A percentile compares a stretch with the other conserved stretches of the same genome.
These are phyloP conservation scores for Globisporangium paddicum DNA, from an alignment of 352 stramenopile genomes.

Conservation along the genomic window DNA sequence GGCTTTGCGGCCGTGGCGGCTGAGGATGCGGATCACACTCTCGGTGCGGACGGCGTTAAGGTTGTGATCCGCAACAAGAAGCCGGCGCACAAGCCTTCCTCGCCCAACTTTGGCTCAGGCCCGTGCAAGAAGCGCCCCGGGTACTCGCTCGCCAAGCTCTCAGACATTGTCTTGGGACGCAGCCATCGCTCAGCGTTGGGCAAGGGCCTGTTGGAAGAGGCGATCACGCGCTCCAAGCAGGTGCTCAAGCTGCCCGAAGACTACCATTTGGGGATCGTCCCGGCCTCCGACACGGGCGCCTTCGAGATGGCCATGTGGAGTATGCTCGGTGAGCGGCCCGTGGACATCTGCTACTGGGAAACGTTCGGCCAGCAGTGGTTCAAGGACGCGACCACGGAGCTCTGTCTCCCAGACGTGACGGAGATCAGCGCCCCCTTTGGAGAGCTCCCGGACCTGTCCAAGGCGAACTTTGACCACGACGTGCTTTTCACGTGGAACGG, in stretches of 20 bases:
- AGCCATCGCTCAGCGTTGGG: slow-evolving; percentile 97
- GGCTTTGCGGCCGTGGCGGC: neutral
- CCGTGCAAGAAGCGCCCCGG: slow-evolving; percentile 99
- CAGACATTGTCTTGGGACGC: slow-evolving; percentile 87
- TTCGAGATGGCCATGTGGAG: slow-evolving; percentile 99
- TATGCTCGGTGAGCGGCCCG: slow-evolving; percentile 92
- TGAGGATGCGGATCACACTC: slow-evolving; percentile 1
- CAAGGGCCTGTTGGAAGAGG: slow-evolving; percentile 94
- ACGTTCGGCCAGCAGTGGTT: slow-evolving; percentile 97
- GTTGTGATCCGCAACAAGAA: slow-evolving; percentile 62
- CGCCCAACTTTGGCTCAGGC: slow-evolving; percentile 96
- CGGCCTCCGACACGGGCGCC: slow-evolving; percentile 97
- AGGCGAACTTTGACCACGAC: slow-evolving; percentile 95
- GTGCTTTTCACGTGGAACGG: slow-evolving; percentile 99
- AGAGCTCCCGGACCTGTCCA: slow-evolving; percentile 91
- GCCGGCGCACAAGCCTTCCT: slow-evolving; percentile 66
- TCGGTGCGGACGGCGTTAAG: slow-evolving; percentile 20
- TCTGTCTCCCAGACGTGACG: slow-evolving; percentile 92
- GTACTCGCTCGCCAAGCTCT: slow-evolving; percentile 89
- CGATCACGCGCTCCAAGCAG: slow-evolving; percentile 94
- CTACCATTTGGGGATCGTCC: slow-evolving; percentile 96
- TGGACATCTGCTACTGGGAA: slow-evolving; percentile 96
- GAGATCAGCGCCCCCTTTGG: slow-evolving; percentile 96
- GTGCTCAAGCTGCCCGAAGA: slow-evolving; percentile 93
- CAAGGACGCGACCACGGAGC: slow-evolving; percentile 92